phyloP scores from a whole-genome alignment of 768 basidiomycete genomes.

The Psilocybe cyanescens region DNA sequence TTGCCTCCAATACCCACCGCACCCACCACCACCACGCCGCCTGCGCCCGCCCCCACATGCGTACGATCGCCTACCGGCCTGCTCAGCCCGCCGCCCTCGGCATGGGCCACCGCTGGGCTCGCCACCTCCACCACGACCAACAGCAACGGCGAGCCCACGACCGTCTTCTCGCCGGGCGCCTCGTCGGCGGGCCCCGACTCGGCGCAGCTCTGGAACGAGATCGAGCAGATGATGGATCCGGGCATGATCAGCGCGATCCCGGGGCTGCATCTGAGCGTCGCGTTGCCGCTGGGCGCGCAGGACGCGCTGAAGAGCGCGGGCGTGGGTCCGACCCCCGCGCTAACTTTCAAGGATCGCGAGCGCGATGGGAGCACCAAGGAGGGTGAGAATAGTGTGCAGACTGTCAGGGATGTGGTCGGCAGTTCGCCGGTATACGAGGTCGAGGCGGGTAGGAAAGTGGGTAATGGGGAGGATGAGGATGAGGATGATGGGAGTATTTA shows the following conservation, averaged over 20 bases:
- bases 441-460: conserved; percentile 1
- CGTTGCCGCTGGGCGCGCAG: conserved; percentile 25
- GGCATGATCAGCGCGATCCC: conserved; percentile 27
- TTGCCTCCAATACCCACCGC: background rate
- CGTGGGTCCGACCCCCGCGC: conserved; percentile 2
- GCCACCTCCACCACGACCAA: background rate
- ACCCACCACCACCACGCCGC: too few species aligned
- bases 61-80: background rate
- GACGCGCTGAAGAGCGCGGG: conserved; percentile 28
- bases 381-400: background rate
- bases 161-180: conserved; percentile 18
- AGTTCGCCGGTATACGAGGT: conserved; percentile 17
- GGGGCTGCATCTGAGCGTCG: conserved; percentile 25
- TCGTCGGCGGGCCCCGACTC: conserved; percentile 27
- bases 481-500: conserved; percentile 23
- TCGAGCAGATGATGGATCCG: conserved; percentile 32
- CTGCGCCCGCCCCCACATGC: background rate
- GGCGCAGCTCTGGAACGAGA: conserved; percentile 30
- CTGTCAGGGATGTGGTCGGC: conserved; percentile 29
- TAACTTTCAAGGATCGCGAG: too few species aligned
- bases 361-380: background rate
- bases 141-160: conserved; percentile 13
- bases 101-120: background rate
- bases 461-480: conserved; percentile 28
- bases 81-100: background rate